Base-by-base conservation (phyloP, 257 asterid genomes). In the Coffea canephora region DNA sequence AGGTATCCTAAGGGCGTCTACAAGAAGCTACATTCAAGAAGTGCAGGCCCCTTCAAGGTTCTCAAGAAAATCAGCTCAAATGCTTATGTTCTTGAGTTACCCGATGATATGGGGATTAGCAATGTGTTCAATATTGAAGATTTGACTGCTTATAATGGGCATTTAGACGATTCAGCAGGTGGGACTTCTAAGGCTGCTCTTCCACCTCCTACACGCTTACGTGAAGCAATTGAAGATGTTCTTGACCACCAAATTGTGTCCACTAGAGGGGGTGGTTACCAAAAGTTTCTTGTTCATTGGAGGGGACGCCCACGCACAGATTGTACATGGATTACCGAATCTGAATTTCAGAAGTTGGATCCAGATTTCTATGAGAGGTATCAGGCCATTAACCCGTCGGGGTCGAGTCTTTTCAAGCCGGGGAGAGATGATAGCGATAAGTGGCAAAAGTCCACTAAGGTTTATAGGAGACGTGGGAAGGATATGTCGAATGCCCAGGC, bases 381-480 rank as follows among this genome's bases (percentile, higher is more conserved):
- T 27, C 27, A 27, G 27, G 27, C 27, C 27, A 27, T 27, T 27
- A 27, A 27, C 27, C 0, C 27, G 27, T 27, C 27, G 27, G 27
- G 27, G 27, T 27, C 27, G 27, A 27, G 27, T 27, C 27, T 27
- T 27, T 27, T 50, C 77, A 73, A 73, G 77, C 25, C n/a, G 5
- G 48, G 71, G 23, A 67, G 71, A 67, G 23, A 67, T 67, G 71
- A 67, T n/a, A 61, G 76, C 34, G 64, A 49, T 25, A 72, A 49
- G 31, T 48, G 64, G 27, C 36, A 31, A 8, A 25, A 48, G 13
- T 7, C 15, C 1, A 21, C 57, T 71, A 71, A 71, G 41, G 39
- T 23, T 43, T 45, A 48, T 46, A 72, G 1, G 16, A 72, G 64
- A 14, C 15, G 76, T 8, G 64, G 45, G 34, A 70, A 70, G 43